Evolutionary conservation across 2,329 filamentous ascomycete species (phyloP).

Genomic region (Beauveria sp.): DNA sequence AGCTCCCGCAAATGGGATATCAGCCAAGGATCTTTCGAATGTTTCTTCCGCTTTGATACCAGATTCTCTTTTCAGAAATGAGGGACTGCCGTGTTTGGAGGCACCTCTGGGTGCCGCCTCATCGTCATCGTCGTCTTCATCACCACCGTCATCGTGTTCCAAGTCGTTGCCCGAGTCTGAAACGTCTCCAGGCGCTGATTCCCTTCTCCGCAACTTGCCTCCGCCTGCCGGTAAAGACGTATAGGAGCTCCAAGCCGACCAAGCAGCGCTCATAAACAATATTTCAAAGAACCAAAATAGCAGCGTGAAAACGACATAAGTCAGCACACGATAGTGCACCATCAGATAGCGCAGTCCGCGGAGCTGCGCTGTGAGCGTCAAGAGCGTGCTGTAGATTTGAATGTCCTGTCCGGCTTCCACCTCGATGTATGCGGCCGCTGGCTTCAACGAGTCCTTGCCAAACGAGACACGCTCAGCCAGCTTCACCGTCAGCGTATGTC

Average conservation of each 20-base stretch:
- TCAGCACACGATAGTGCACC: slow-evolving; percentile 70
- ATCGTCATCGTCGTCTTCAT: slow-evolving; percentile 31
- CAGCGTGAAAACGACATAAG: slow-evolving; percentile 59
- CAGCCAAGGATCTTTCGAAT: slow-evolving; percentile 21
- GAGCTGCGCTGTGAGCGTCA: slow-evolving; percentile 68
- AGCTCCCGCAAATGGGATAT: slow-evolving; percentile 27
- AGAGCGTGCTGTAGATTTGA: slow-evolving; percentile 65
- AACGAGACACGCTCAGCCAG: slow-evolving; percentile 73
- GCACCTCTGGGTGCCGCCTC: slow-evolving; percentile 28
- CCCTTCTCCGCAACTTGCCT: slow-evolving; percentile 10
- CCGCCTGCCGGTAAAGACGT: slow-evolving; percentile 14
- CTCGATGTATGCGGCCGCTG: slow-evolving; percentile 49
- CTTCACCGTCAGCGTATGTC: slow-evolving; percentile 53
- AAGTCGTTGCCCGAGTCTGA: slow-evolving; percentile 11
- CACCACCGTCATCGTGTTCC: slow-evolving; percentile 23
- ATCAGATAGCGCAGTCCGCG: slow-evolving; percentile 75
- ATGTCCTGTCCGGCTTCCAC: slow-evolving; percentile 61
- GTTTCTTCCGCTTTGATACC: slow-evolving; percentile 17
- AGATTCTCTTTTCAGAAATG: slow-evolving; percentile 28
- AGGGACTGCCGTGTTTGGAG: slow-evolving; percentile 26
- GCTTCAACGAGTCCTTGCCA: slow-evolving; percentile 29
- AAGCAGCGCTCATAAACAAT: slow-evolving; percentile 56
- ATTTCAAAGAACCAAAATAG: slow-evolving; percentile 75
- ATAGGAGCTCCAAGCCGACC: slow-evolving; percentile 46
- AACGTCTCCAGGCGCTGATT: slow-evolving; percentile 11